Base-by-base conservation (phyloP, 768 basidiomycete species). In the Mycena floridula region DNA sequence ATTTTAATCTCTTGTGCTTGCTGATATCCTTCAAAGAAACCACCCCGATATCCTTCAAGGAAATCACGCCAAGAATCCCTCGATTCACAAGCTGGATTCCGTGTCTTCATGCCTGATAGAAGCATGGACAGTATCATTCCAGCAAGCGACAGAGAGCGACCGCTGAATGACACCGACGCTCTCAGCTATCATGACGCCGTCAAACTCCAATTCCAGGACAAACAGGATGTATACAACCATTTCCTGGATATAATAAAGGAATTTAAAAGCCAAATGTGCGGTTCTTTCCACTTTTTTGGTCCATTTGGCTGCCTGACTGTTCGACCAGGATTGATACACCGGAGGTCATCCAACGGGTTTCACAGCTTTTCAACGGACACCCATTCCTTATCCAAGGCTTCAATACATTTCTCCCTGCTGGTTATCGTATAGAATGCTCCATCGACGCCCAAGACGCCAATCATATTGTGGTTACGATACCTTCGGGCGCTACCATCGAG, bases 201-300 rank as follows among this genome's bases (percentile, higher is more conserved):
- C 68, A 96, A 95, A 71, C 73, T 79, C 35, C 88, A 92, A 68
- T 96, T 95, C 61, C 74, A 80, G 37, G 85, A 89, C 60, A 82
- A 83, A 61, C 92, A 91, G 16, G 89, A 93, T 56, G 91, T 95
- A 22, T 96, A 96, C 73, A 95, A 96, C 61, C 77, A 85, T 52
- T 92, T 93, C 59, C 65, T 94, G 64, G 91, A 95, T 62, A 94
- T 96, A 59, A 96, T 96, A 95, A 97, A 97, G 72, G 94, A 98
- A 61, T 99, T 99, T 65, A 99, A 99, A 64, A 77, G 80, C 32
- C 80, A 84, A 47, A 45, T 66, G 76, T 79, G 48, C 43, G 76
- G 61, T 16, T 42, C 15, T 28, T 27, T 16, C 30, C 2, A 8
- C 20, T 27, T 32, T 15, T n/a, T n/a, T n/a, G n/a, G n/a, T n/a